Conservation (phyloP, 257 asterid genomes). For the Forsythia viridissima region DNA sequence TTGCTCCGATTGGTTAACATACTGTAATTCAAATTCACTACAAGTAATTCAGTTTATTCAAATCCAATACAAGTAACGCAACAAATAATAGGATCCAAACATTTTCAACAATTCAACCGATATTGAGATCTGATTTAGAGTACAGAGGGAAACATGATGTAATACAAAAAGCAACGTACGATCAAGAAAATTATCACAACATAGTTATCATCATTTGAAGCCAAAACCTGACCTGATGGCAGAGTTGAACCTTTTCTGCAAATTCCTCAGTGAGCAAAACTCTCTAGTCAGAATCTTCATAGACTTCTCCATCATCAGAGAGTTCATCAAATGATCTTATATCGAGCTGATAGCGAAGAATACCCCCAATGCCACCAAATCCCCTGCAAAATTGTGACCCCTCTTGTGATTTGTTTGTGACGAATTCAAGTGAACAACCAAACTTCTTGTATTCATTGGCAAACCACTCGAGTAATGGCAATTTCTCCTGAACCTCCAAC, state of each 20-base stretch:
- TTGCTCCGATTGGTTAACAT: too few relatives aligned
- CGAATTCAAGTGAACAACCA: conserved; percentile 41
- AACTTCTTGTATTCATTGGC: conserved; percentile 41
- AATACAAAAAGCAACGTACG: neutral
- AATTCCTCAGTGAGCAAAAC: conserved; percentile 3
- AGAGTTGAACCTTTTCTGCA: neutral
- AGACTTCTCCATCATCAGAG: conserved; percentile 32
- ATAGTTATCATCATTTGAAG: neutral
- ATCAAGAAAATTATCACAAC: neutral
- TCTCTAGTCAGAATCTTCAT: conserved; percentile 40
- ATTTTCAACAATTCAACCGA: neutral
- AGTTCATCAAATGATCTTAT: conserved; percentile 38
- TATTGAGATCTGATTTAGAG: neutral
- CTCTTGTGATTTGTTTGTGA: conserved; percentile 42
- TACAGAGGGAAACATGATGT: neutral
- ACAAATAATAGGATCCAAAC: neutral
- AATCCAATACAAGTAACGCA: neutral
- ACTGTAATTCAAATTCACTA: too few relatives aligned
- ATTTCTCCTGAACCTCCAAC: conserved; percentile 38
- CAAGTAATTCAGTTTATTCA: too few relatives aligned
- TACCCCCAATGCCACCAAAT: conserved; percentile 46
- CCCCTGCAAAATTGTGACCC: conserved; percentile 43
- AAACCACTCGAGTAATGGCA: conserved; percentile 43
- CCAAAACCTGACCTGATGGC: neutral
- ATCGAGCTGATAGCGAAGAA: conserved; percentile 41